Percentiles rank a stretch among this genome's conserved stretches.
Evolutionary conservation across 345 rosid species (phyloP).

Genomic region (Salix caprea): DNA sequence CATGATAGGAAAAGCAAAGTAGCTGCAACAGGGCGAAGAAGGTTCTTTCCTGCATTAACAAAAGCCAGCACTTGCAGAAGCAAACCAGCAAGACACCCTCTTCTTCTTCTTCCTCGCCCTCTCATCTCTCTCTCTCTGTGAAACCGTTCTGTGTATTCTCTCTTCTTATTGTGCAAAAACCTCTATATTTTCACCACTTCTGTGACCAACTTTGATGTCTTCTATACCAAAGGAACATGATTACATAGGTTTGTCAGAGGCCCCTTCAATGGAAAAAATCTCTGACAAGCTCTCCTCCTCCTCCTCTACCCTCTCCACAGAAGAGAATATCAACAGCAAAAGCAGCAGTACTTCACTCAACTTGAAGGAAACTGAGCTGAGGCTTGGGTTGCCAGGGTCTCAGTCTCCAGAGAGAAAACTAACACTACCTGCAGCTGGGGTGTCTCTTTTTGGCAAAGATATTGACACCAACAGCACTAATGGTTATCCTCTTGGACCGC

Average conservation of each 20-base stretch:
- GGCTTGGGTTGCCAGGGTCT: constrained; percentile 71
- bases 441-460: constrained; percentile 55
- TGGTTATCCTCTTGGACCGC: constrained; percentile 28
- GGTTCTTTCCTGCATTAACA: constrained; percentile 43
- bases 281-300: constrained; percentile 38
- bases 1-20: background rate
- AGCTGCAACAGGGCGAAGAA: constrained; percentile 43
- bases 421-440: constrained; percentile 19
- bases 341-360: constrained; percentile 29
- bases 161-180: background rate
- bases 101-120: background rate
- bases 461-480: constrained; percentile 28
- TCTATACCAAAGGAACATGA: constrained; percentile 49
- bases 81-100: background rate
- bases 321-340: constrained; percentile 12
- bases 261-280: constrained; percentile 40
- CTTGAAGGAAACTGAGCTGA: constrained; percentile 59
- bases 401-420: constrained; percentile 50
- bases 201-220: constrained; percentile 37
- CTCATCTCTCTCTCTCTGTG: background rate
- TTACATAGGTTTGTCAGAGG: constrained; percentile 57
- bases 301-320: constrained; percentile 27
- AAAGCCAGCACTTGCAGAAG: constrained; percentile 22
- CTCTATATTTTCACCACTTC: background rate
- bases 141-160: background rate